Evolutionary conservation across 106 monocot species (phyloP), one percentile per base, ranked within the genome.

Genomic region (Gastrodia elata): DNA sequence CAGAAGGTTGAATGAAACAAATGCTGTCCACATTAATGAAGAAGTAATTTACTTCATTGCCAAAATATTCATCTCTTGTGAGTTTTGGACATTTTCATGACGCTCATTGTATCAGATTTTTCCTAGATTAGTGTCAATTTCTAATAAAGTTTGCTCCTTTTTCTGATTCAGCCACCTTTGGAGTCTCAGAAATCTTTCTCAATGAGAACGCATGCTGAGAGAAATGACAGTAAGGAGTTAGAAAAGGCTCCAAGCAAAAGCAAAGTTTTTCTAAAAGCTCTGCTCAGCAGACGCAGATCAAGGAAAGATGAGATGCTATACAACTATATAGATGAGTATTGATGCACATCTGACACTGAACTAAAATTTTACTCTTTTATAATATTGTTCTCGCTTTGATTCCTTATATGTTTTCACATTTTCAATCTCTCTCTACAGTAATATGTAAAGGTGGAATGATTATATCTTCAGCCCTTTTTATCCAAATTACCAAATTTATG

Each of bases 271-370:
- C 80, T 95, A 56, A 95, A 87, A 78, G 27, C 89, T 22, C 75
- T 95, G 41, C 91, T 95, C 20, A 91, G 83, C 37, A 85, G 84
- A 75, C 89, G 89, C 68, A 87, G 85, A 68, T 85, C 91, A 28
- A 89, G 73, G 75, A 95, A 87, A 75, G 91, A 95, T 49, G 91
- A 89, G 30, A 82, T 73, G 49, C 38, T 88, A 65, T 81, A 83
- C 36, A 77, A 59, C 70, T 90, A 88, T 80, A 78, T 94, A 74
- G 88, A 94, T 68, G 91, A 91, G 24, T 88, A 88, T 49, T 86
- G 80, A 91, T 65, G 70, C 7, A 4, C 61, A 32, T 61, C 61
- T 30, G 15, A 74, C 8, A 69, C 41, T 40, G 24, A 24, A 40
- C 41, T 69, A 25, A 35, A 14, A 40, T 38, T 67, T 67, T 44